Evolutionary conservation across 441 rosid genomes (phyloP).

Genomic region (Manihot esculenta): DNA sequence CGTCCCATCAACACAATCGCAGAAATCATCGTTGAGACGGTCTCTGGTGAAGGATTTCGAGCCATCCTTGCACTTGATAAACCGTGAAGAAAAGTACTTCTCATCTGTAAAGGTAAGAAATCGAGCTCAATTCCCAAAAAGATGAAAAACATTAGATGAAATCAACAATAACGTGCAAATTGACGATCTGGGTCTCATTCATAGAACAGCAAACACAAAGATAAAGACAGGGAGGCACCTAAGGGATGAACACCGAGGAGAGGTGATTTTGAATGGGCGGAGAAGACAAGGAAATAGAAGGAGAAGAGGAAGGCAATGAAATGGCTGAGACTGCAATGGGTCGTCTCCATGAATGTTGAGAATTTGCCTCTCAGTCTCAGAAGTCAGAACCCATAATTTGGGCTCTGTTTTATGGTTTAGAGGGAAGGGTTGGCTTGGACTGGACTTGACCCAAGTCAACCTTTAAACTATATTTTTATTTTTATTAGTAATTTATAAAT

Average conservation of each 20-base stretch:
- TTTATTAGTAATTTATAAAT: no score
- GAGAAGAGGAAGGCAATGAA: slow-evolving; percentile 10
- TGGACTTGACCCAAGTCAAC: no score
- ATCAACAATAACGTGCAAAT: slow-evolving; percentile 7
- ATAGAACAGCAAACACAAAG: not conserved
- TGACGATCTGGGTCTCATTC: slow-evolving; percentile 4
- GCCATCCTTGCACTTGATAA: slow-evolving; percentile 86
- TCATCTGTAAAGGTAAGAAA: slow-evolving; percentile 44
- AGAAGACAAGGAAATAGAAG: slow-evolving; percentile 22
- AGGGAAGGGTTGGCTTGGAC: slow-evolving; percentile 2
- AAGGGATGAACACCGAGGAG: slow-evolving; percentile 66
- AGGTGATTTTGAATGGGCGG: slow-evolving; percentile 29
- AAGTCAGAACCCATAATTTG: not conserved
- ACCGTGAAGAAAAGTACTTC: slow-evolving; percentile 52
- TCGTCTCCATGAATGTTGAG: slow-evolving; percentile 11
- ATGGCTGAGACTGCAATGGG: not conserved
- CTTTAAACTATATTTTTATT: no score
- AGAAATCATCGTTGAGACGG: slow-evolving; percentile 81
- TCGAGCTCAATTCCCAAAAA: not conserved
- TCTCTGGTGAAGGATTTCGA: slow-evolving; percentile 69
- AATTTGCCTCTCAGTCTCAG: not conserved
- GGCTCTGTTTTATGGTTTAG: not conserved
- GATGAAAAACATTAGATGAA: not conserved
- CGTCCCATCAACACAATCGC: slow-evolving; percentile 91
- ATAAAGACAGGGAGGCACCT: slow-evolving; percentile 37